Conservation (phyloP, 208 protist species). For the Leishmania tarentolae region DNA sequence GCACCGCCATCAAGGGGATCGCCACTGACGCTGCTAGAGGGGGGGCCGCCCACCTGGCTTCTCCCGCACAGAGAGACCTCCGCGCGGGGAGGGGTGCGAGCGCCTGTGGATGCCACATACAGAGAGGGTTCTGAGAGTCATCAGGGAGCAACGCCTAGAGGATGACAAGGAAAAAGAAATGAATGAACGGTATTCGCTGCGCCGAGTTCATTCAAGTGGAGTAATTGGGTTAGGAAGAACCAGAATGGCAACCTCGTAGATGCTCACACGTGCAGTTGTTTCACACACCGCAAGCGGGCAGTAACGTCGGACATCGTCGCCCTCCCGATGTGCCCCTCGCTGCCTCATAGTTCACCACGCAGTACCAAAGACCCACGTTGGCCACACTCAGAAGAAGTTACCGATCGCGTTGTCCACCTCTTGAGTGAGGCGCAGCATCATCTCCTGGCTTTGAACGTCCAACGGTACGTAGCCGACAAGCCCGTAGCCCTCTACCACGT, state of each 20-base stretch:
- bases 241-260: neutral
- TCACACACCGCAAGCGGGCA: neutral
- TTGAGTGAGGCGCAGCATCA: constrained; percentile 86
- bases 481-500: constrained; percentile 95
- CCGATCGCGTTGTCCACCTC: constrained; percentile 86
- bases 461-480: constrained; percentile 94
- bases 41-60: too few species aligned
- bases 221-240: neutral
- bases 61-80: neutral
- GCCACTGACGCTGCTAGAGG: neutral
- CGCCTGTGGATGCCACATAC: neutral
- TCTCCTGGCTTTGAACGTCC: constrained; percentile 80
- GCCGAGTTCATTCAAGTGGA: neutral
- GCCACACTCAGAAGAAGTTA: constrained; percentile 54
- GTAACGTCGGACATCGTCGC: neutral
- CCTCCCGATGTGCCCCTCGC: neutral
- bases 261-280: neutral
- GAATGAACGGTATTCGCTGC: neutral
- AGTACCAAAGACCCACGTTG: neutral
- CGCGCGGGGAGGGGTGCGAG: neutral
- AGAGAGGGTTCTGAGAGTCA: too few species aligned
- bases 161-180: too few species aligned
- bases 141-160: too few species aligned
- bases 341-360: neutral
- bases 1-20: neutral